Conservation (phyloP, 2,329 filamentous ascomycete species). For the Aspergillus thermomutatus region DNA sequence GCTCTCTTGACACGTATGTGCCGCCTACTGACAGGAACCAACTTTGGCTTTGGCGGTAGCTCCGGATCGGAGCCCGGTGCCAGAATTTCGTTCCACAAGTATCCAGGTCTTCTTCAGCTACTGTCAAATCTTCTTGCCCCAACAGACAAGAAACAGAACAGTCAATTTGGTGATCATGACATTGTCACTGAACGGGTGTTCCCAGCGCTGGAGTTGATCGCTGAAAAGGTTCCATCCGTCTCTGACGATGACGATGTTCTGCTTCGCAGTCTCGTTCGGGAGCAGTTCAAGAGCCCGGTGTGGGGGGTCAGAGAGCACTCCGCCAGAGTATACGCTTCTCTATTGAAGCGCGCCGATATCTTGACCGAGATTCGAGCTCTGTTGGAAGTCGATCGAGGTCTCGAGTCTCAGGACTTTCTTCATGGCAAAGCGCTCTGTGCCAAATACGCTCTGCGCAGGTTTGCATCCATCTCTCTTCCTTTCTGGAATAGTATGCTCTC, state of each 20-base stretch:
- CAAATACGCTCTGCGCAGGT: slow-evolving; percentile 36
- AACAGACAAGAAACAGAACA: slow-evolving; percentile 13
- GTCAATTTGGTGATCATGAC: slow-evolving; percentile 24
- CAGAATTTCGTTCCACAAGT: slow-evolving; percentile 40
- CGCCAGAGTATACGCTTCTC: slow-evolving; percentile 41
- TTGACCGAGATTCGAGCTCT: slow-evolving; percentile 26
- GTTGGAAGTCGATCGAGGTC: slow-evolving; percentile 14
- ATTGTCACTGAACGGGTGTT: slow-evolving; percentile 43
- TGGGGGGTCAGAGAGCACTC: slow-evolving; percentile 48
- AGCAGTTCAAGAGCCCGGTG: slow-evolving; percentile 41
- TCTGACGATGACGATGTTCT: slow-evolving; percentile 29
- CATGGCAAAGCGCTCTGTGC: slow-evolving; percentile 42
- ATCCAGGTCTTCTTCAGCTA: slow-evolving; percentile 36
- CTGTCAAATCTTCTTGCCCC: slow-evolving; percentile 35
- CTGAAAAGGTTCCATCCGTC: slow-evolving; percentile 39
- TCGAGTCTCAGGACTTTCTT: slow-evolving; percentile 32
- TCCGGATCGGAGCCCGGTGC: slow-evolving; percentile 44
- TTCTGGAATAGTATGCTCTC: slow-evolving; percentile 33
- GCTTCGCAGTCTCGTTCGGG: slow-evolving; percentile 31
- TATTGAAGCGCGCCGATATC: slow-evolving; percentile 33
- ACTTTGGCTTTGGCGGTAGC: slow-evolving; percentile 47
- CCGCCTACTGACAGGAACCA: slow-evolving; percentile 33
- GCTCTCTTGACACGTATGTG: slow-evolving; percentile 71
- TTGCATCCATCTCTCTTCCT: slow-evolving; percentile 29
- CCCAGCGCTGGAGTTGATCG: slow-evolving; percentile 45